These are phyloP conservation scores for Trichophyton equinum DNA, from an alignment of 2,329 filamentous ascomycete genomes.

Conservation along the genomic window DNA sequence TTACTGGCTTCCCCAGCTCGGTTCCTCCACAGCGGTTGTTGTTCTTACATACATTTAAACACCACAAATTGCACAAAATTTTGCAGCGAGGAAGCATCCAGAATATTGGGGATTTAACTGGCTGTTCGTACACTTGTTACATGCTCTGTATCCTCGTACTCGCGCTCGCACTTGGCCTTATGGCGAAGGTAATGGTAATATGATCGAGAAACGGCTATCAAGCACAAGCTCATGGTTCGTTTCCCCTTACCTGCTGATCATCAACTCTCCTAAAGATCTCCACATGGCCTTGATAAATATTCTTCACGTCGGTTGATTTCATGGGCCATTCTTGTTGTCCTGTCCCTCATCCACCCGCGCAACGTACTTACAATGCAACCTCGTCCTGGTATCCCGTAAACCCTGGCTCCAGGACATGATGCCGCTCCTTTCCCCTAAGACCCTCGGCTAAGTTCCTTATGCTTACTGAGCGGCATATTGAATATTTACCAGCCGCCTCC, in stretches of 20 bases:
- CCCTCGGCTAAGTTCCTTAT: neutral
- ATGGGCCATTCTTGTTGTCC: neutral
- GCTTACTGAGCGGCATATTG: neutral
- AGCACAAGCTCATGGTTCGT: conserved; percentile 1
- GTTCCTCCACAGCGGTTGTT: neutral
- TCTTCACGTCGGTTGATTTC: neutral
- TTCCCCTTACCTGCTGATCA: neutral
- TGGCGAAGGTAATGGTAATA: neutral
- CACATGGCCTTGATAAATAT: neutral
- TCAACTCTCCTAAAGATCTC: neutral
- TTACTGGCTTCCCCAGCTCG: neutral
- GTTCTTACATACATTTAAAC: neutral
- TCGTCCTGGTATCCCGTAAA: neutral
- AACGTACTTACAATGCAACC: neutral
- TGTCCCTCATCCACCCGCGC: neutral
- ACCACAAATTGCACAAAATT: neutral
- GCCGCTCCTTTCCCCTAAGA: neutral
- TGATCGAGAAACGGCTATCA: neutral
- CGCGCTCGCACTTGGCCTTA: neutral
- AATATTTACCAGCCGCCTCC: neutral
- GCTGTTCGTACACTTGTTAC: neutral
- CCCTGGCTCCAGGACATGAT: neutral
- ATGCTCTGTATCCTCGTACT: neutral
- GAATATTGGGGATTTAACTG: neutral
- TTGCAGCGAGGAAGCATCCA: neutral